A percentile compares a stretch with the other conserved stretches of the same genome.
phyloP scores from a whole-genome alignment of 1,284 basidiomycete genomes.

The Gymnopus androsaceus region DNA sequence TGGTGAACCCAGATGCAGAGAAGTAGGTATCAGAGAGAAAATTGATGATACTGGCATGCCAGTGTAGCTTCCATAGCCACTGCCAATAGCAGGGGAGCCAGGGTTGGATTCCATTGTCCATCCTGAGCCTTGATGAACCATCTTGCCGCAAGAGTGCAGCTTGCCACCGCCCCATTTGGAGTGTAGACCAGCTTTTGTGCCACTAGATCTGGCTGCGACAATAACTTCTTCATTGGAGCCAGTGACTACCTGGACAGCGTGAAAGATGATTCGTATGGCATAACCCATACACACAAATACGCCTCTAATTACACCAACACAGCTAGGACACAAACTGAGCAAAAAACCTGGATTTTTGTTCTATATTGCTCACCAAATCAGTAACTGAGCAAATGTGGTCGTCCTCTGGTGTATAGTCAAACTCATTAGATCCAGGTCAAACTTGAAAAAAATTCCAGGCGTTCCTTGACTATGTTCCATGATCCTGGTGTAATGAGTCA shows the following conservation, averaged over 20 bases:
- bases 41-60: constrained; percentile 38
- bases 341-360: neutral
- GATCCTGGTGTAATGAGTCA: constrained; percentile 87
- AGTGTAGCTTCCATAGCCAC: constrained; percentile 33
- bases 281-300: constrained; percentile 81
- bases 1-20: constrained; percentile 35
- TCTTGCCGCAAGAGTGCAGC: constrained; percentile 34
- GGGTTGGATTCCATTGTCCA: constrained; percentile 22
- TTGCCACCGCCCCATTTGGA: constrained; percentile 47
- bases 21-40: constrained; percentile 29
- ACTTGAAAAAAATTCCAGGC: constrained; percentile 96
- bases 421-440: constrained; percentile 90
- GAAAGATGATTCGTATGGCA: constrained; percentile 67
- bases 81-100: constrained; percentile 13
- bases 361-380: constrained; percentile 61
- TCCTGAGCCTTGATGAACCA: constrained; percentile 20
- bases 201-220: constrained; percentile 63
- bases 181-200: constrained; percentile 46
- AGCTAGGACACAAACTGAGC: constrained; percentile 36
- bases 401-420: constrained; percentile 88
- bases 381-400: constrained; percentile 75
- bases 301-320: constrained; percentile 79
- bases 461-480: constrained; percentile 79
- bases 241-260: constrained; percentile 66
- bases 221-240: constrained; percentile 62